Percentiles rank a stretch among this genome's conserved stretches.
These are phyloP conservation scores for Coriaria nepalensis DNA, from an alignment of 306 rosid genomes.

Conservation along the genomic window DNA sequence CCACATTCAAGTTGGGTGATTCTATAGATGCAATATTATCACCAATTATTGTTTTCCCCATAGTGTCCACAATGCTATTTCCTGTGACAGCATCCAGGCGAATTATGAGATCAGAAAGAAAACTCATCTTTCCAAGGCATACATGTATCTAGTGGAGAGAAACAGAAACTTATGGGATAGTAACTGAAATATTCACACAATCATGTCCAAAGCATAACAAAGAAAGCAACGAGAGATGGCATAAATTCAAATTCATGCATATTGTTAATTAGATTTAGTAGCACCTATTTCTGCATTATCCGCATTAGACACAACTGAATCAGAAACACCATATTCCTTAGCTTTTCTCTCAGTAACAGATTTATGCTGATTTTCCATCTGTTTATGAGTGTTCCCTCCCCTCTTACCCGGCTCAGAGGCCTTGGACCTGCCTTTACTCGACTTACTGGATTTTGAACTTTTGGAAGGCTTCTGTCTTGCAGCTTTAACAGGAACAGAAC, in stretches of 20 bases:
- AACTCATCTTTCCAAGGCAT: constrained; percentile 6
- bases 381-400: constrained; percentile 30
- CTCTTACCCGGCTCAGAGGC: constrained; percentile 34
- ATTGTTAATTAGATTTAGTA: constrained; percentile 1
- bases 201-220: constrained; percentile 1
- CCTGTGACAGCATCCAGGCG: constrained; percentile 26
- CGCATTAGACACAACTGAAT: constrained; percentile 20
- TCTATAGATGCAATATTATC: constrained; percentile 21
- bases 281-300: constrained; percentile 52
- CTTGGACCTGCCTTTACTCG: constrained; percentile 34
- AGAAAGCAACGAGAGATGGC: neutral
- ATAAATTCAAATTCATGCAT: constrained; percentile 5
- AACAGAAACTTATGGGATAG: constrained; percentile 1
- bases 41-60: constrained; percentile 21
- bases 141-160: constrained; percentile 13
- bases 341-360: constrained; percentile 35
- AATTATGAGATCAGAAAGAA: constrained; percentile 17
- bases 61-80: constrained; percentile 27
- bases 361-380: constrained; percentile 35
- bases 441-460: constrained; percentile 26
- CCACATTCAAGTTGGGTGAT: constrained; percentile 23
- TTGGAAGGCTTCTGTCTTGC: constrained; percentile 44
- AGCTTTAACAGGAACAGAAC: constrained; percentile 26
- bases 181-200: neutral
- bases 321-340: constrained; percentile 28